Conservation (phyloP, 2,329 filamentous ascomycete genomes). For the Trichoderma afroharzianum region DNA sequence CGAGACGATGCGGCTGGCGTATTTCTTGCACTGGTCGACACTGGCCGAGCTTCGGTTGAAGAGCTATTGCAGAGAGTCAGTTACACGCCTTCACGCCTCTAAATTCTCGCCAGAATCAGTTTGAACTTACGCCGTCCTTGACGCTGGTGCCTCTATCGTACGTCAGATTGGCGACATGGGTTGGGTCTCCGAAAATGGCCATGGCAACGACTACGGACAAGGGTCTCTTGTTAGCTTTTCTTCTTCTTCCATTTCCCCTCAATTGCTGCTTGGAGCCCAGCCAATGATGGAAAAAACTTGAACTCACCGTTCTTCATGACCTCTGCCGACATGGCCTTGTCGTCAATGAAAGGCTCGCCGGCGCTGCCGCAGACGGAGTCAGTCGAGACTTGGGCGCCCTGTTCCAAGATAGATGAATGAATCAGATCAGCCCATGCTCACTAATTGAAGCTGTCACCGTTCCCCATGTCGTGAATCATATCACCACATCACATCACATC, state of each 20-base stretch:
- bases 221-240: background rate
- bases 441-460: background rate
- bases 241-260: background rate
- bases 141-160: slow-evolving; percentile 38
- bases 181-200: slow-evolving; percentile 41
- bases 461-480: background rate
- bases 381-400: slow-evolving; percentile 38
- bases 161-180: slow-evolving; percentile 33
- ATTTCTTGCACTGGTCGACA: slow-evolving; percentile 33
- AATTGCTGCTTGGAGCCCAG: background rate
- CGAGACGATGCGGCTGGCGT: slow-evolving; percentile 35
- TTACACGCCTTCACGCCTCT: background rate
- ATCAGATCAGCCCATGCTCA: background rate
- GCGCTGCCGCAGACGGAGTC: slow-evolving; percentile 38
- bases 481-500: too few species aligned
- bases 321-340: slow-evolving; percentile 25
- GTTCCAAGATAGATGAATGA: background rate
- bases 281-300: background rate
- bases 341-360: slow-evolving; percentile 26
- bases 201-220: slow-evolving; percentile 36
- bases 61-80: slow-evolving; percentile 21
- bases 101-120: background rate
- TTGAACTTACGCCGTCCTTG: slow-evolving; percentile 35
- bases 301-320: slow-evolving; percentile 35
- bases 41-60: slow-evolving; percentile 33